Evolutionary conservation across 495 filamentous ascomycete genomes (phyloP), one percentile per base, ranked within the genome.

Genomic region (Bryoglossum gracile): DNA sequence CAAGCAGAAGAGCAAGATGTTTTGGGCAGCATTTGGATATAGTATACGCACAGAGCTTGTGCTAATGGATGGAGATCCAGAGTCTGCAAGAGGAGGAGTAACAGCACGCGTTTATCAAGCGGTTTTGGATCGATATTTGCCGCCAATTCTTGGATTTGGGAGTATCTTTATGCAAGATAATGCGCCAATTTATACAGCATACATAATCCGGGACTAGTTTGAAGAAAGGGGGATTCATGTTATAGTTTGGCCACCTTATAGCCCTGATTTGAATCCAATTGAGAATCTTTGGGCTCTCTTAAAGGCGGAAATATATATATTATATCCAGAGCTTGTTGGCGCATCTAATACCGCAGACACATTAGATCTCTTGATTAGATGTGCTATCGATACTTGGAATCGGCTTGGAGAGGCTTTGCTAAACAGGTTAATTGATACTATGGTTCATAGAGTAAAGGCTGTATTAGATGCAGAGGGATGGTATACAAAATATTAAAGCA

Each of bases 11-110:
- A 48, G 25, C 32, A 48, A 37, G 21, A 48, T 48, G 32, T 25
- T 48, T 37, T 48, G 34, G 34, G 45, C 45, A 3, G 45, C 45
- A 24, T 48, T 48, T 48, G 34, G 45, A 38, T 18, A 37, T 2
- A 37, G 30, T 39, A 24, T 2, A 17, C 11, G 34, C 10, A 48
- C 45, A 23, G 34, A 23, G 2, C 17, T 48, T 23, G 32, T 48
- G 2, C 21, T 18, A 3, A 17, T 48, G 3, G 24, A 39, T 4
- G 22, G 34, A 3, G 32, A 48, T 48, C 34, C 34, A 5, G 10
- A 38, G 17, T 14, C 34, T 4, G 5, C 18, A 6, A 2, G 35
- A 48, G 32, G 32, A 38, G 34, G 32, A 5, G 25, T 48, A 5
- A 39, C 45, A 2, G 3, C 9, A 6, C n/a, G 22, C 10, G 45